Base-by-base conservation (phyloP, 306 rosid genomes). In the Fagus crenata region DNA sequence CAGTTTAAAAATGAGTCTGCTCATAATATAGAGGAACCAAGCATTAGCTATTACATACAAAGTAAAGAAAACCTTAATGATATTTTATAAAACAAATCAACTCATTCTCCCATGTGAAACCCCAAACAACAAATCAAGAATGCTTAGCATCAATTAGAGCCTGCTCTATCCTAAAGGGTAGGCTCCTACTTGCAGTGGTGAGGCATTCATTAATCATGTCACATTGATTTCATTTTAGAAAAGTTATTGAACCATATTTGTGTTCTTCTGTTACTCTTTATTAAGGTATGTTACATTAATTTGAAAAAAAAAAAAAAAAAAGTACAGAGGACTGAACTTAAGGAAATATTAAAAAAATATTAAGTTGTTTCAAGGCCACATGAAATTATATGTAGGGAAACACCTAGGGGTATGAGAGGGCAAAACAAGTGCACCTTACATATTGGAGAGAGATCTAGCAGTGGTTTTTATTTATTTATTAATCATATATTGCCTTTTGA, bases 1-100 rank as follows among this genome's bases (percentile, higher is more conserved):
- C 81, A 85, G 32, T 59, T 81, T 83, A 43, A 85, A 78, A 36
- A 81, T 85, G 33, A 17, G 36, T 56, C 89, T 87, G 82, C 18
- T 43, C 67, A 82, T 17, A 67, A 33, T 73, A 51, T 8, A 71
- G 15, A 74, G 75, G 36, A 36, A 53, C 9, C 12, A 67, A 69
- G 17, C n/a, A 49, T 70, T 70, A 41, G 12, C 56, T 70, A 58
- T 67, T 12, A 28, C 58, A 43, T 13, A 28, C 8, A 31, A 43
- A 2, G 39, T 2, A 46, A 32, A 42, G 51, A 7, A 67, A 37
- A 3, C 12, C 49, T 18, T 37, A 11, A 72, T 17, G 18, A 72
- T 7, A 54, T 42, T 68, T 31, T 7, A 51, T 71, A 39, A 67
- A 37, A 17, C 31, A 17, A 2, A 1, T 65, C 71, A 65, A 65